These are phyloP conservation scores for Lecanosticta acicola DNA, from an alignment of 2,329 filamentous ascomycete species.

Conservation along the genomic window DNA sequence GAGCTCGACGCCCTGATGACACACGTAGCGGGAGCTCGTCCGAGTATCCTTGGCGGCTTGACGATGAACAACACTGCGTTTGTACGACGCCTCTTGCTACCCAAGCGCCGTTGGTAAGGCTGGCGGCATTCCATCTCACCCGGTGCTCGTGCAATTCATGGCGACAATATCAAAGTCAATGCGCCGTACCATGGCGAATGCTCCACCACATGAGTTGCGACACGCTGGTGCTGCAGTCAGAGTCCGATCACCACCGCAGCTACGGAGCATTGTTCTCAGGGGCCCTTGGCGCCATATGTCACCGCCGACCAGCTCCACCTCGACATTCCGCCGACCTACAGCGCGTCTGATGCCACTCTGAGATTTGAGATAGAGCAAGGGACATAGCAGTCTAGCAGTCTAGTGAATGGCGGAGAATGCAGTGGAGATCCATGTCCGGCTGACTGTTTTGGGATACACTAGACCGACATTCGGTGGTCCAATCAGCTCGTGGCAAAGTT, in stretches of 20 bases:
- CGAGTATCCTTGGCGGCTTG: conserved; percentile 1
- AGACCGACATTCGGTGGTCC: too few species aligned
- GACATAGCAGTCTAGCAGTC: too few species aligned
- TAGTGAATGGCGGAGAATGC: background rate
- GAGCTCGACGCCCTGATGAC: too few species aligned
- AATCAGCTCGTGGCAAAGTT: background rate
- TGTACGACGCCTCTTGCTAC: background rate
- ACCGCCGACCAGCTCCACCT: background rate
- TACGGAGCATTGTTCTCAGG: background rate
- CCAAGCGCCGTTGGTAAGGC: background rate
- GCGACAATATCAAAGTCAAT: background rate
- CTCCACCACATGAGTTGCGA: background rate
- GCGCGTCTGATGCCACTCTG: background rate
- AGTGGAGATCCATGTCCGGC: background rate
- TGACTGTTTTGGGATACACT: background rate
- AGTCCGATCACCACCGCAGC: conserved; percentile 1
- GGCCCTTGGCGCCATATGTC: background rate
- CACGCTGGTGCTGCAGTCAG: background rate
- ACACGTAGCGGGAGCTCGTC: too few species aligned
- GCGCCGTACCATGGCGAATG: background rate
- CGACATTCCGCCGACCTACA: background rate
- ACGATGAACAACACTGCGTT: background rate
- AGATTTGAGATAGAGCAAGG: background rate
- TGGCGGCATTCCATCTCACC: background rate
- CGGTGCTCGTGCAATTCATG: background rate